A percentile compares a stretch with the other conserved stretches of the same genome.
Conservation (phyloP, 176 grass and related monocot species). For the Miscanthus lutarioriparius region DNA sequence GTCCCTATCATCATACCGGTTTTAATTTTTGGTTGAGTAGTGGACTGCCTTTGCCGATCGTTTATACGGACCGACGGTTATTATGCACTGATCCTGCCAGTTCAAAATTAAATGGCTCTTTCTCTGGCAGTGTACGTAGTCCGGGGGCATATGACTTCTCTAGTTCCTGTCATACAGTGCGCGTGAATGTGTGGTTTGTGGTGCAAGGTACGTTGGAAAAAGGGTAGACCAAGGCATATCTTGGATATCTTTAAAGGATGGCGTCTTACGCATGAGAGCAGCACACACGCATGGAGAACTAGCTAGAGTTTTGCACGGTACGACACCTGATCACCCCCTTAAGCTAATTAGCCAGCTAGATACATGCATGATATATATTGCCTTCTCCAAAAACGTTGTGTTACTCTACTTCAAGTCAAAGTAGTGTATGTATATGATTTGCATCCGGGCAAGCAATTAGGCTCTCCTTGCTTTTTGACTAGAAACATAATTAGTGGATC, state of each 20-base stretch:
- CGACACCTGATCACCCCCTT: neutral
- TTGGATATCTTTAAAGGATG: neutral
- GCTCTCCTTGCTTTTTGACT: conserved; percentile 11
- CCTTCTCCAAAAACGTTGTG: neutral
- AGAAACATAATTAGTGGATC: neutral
- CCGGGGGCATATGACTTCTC: neutral
- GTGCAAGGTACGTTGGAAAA: neutral
- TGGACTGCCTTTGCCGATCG: neutral
- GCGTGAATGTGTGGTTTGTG: neutral
- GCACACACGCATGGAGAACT: conserved; percentile 30
- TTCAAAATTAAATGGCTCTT: neutral
- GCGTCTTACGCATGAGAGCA: neutral
- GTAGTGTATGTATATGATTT: neutral
- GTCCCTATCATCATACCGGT: neutral
- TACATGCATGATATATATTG: neutral
- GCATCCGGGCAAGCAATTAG: neutral
- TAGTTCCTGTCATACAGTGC: neutral
- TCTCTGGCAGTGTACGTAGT: neutral
- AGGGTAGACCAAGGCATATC: neutral
- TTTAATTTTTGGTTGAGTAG: too few species aligned
- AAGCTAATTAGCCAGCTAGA: neutral
- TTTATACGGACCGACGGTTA: neutral
- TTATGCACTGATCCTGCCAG: neutral
- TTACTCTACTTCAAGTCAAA: conserved; percentile 22
- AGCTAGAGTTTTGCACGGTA: conserved; percentile 48